Percentiles rank a stretch among this genome's conserved stretches.
phyloP scores from a whole-genome alignment of 495 filamentous ascomycete species.

The Penicillium dipodomyicola region DNA sequence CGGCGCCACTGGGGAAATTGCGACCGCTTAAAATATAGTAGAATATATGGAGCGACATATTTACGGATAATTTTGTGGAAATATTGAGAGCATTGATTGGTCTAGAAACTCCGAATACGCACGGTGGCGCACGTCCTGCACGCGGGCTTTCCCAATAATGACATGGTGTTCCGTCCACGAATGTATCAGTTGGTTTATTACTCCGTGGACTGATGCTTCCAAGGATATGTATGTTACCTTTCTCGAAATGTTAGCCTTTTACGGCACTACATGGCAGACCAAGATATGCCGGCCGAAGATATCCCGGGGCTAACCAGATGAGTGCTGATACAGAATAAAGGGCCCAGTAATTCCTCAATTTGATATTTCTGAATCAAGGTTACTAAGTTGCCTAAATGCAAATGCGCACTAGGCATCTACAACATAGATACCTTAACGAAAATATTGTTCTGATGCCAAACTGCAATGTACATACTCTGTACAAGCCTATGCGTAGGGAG shows the following conservation, averaged over 20 bases:
- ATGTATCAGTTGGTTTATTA: not conserved
- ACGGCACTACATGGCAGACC: not conserved
- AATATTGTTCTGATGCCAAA: not conserved
- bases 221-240: not conserved
- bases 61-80: not conserved
- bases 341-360: not conserved
- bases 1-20: not conserved
- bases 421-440: not conserved
- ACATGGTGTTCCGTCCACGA: not conserved
- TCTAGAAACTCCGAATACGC: not conserved
- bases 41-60: not conserved
- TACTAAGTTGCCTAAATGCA: not conserved
- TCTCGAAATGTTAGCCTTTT: not conserved
- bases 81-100: not conserved
- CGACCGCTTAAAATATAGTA: not conserved
- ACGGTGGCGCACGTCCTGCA: not conserved
- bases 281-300: conserved; percentile 2
- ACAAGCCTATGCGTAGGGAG: too few relatives aligned
- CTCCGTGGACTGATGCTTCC: too few relatives aligned
- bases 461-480: not conserved
- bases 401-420: not conserved
- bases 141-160: not conserved
- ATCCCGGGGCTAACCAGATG: conserved; percentile 8
- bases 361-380: not conserved
- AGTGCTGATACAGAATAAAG: not conserved